Evolutionary conservation across 2,329 filamentous ascomycete genomes (phyloP).

Genomic region (Hirsutella thompsonii): DNA sequence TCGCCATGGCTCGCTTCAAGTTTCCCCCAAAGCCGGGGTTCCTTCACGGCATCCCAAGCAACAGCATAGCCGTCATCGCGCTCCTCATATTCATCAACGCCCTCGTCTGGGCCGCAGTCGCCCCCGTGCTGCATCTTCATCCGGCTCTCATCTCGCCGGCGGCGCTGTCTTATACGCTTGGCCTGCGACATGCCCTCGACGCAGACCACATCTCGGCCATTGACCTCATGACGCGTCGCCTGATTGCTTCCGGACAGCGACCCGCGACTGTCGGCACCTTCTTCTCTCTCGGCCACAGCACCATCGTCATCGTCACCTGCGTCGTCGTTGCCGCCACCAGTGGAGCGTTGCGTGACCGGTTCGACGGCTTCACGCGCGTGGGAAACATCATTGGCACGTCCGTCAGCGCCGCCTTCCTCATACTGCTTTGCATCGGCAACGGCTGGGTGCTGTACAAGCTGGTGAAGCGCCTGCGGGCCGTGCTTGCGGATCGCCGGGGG

Average conservation of each 20-base stretch:
- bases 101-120: constrained; percentile 40
- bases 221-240: constrained; percentile 82
- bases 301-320: constrained; percentile 82
- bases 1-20: constrained; percentile 10
- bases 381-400: constrained; percentile 85
- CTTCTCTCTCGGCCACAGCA: constrained; percentile 88
- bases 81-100: constrained; percentile 37
- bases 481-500: constrained; percentile 30
- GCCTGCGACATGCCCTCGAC: constrained; percentile 87
- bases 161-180: constrained; percentile 76
- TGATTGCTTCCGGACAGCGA: constrained; percentile 72
- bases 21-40: constrained; percentile 15
- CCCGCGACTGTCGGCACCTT: constrained; percentile 90
- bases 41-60: constrained; percentile 17
- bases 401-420: constrained; percentile 71
- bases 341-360: constrained; percentile 67
- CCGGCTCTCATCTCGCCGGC: constrained; percentile 62
- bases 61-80: constrained; percentile 34
- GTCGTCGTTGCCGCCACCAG: constrained; percentile 85
- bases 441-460: constrained; percentile 74
- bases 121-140: constrained; percentile 38
- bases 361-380: constrained; percentile 65
- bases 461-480: constrained; percentile 49
- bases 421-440: constrained; percentile 74
- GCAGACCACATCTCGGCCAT: constrained; percentile 86